A percentile compares a stretch with the other conserved stretches of the same genome.
Evolutionary conservation across 768 basidiomycete species (phyloP).

Genomic region (Pleurotus djamor): DNA sequence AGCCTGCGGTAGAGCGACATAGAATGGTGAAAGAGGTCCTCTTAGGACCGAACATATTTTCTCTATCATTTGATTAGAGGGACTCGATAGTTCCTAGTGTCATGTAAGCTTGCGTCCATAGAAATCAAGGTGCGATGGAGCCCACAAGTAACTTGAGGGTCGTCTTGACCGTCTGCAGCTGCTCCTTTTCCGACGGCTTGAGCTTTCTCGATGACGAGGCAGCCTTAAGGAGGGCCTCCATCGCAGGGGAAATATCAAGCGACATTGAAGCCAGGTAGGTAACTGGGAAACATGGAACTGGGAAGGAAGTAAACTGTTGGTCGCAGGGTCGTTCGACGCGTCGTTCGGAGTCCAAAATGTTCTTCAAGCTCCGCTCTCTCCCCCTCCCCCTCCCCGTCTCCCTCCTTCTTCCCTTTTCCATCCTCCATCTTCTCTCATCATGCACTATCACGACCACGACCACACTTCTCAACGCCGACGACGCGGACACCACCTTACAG

Average conservation of each 20-base stretch:
- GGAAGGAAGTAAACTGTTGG: slow-evolving; percentile 5
- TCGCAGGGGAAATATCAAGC: neutral
- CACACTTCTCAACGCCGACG: too few relatives aligned
- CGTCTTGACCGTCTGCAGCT: neutral
- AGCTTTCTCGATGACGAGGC: neutral
- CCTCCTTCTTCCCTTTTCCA: too few relatives aligned
- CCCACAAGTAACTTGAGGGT: neutral
- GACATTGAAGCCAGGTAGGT: neutral
- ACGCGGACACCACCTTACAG: neutral
- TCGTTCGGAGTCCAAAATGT: neutral
- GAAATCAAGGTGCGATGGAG: neutral
- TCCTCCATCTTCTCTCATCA: too few relatives aligned
- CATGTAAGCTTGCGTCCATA: neutral
- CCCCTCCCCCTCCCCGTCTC: neutral
- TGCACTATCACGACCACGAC: too few relatives aligned
- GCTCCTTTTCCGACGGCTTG: neutral
- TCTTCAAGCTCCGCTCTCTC: neutral
- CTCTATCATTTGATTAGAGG: slow-evolving; percentile 31
- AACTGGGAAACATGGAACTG: neutral
- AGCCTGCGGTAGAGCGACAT: slow-evolving; percentile 30
- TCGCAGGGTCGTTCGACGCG: neutral
- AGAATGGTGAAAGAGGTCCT: slow-evolving; percentile 40
- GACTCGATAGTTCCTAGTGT: slow-evolving; percentile 34
- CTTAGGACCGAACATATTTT: slow-evolving; percentile 40
- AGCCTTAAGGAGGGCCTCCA: neutral